phyloP scores from a whole-genome alignment of 768 basidiomycete species.

The Rhizopogon vinicolor region DNA sequence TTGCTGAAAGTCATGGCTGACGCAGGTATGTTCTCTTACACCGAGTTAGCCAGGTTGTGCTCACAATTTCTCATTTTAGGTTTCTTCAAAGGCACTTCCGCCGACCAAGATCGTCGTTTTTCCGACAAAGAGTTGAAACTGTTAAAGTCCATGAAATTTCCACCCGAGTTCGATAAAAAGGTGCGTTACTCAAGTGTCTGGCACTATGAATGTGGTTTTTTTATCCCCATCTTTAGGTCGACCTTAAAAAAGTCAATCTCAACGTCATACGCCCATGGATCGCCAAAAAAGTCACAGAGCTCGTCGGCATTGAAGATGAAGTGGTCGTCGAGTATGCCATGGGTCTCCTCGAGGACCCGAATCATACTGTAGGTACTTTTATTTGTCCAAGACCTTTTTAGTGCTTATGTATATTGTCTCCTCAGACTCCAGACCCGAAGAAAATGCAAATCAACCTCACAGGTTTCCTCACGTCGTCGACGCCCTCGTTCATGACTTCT shows the following conservation, averaged over 20 bases:
- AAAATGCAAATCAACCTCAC: slow-evolving; percentile 95
- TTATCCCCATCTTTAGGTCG: slow-evolving; percentile 49
- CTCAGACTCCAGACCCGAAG: slow-evolving; percentile 82
- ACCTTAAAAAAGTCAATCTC: slow-evolving; percentile 93
- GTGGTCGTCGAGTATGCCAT: slow-evolving; percentile 95
- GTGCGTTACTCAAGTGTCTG: slow-evolving; percentile 27
- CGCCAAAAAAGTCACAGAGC: slow-evolving; percentile 84
- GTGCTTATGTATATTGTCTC: neutral
- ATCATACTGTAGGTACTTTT: slow-evolving; percentile 60
- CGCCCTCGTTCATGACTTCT: slow-evolving; percentile 79
- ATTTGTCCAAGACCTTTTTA: neutral
- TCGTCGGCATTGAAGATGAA: slow-evolving; percentile 95
- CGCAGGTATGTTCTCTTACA: slow-evolving; percentile 41
- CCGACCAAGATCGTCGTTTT: slow-evolving; percentile 89
- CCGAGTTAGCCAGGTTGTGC: neutral
- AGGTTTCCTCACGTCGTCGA: slow-evolving; percentile 88
- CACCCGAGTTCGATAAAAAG: slow-evolving; percentile 85
- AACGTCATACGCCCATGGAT: slow-evolving; percentile 94
- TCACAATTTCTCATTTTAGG: slow-evolving; percentile 35
- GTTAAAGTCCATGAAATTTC: slow-evolving; percentile 88
- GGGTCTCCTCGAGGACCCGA: slow-evolving; percentile 85
- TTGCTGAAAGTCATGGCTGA: slow-evolving; percentile 44
- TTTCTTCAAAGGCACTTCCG: slow-evolving; percentile 88
- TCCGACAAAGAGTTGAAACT: slow-evolving; percentile 93
- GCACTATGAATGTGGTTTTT: neutral